Base-by-base conservation (phyloP, 257 asterid genomes). In the Anisodus acutangulus region DNA sequence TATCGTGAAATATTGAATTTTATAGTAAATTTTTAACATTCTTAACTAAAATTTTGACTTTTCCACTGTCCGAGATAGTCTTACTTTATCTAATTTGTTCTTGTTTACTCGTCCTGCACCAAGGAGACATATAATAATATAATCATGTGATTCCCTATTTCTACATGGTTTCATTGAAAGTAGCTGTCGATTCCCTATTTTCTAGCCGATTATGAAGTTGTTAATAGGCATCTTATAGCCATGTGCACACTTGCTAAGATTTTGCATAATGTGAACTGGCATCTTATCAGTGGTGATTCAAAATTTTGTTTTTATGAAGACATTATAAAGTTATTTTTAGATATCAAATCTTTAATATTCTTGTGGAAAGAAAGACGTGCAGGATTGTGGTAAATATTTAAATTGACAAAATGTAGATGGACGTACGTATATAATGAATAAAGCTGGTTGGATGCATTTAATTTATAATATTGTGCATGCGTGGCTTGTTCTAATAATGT, bases 221-320 rank as follows among this genome's bases (percentile, higher is more conserved):
- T 41, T 41, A 41, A 3, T 41, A 41, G 45, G 45, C 45, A 41
- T 41, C 45, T 41, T 41, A 17, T 70, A 9, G 16, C 35, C 79
- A 70, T 17, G 35, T 41, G 79, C 79, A 70, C 55, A 70, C 16
- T 41, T 31, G 78, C 78, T 41, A 70, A 41, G 55, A 41, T 41
- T 8, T 41, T 11, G 78, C 78, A 41, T 70, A 54, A 70, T 70
- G 37, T 70, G 79, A 37, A 17, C 35, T 70, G 79, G 47, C 79
- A 43, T 70, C 57, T 70, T 70, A 43, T 70, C 6, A 17, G 11
- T 9, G 16, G 37, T 19, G 15, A 8, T 19, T 19, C 67, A 60
- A 60, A n/a, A 59, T 59, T 17, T 69, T 9, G 16, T 19, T 3
- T 11, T 31, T 66, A 31, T 31, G 10, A 31, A 5, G n/a, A 12